Evolutionary conservation across 805 yeast species (phyloP).

Genomic region (Metschnikowia kunwiensis): DNA sequence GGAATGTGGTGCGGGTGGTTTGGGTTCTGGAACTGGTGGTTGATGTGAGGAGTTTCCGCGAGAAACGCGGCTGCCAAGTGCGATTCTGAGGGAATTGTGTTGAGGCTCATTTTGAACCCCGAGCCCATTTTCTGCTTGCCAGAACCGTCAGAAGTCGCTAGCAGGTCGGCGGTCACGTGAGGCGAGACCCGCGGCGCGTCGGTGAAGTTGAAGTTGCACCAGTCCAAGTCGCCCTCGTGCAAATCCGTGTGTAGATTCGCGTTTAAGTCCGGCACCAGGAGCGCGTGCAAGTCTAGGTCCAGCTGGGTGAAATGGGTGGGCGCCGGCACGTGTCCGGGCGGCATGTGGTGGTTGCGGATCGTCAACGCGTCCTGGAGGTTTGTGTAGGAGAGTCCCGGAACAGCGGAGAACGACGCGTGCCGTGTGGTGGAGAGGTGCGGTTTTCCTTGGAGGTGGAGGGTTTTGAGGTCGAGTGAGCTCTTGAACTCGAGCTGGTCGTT

Average conservation of each 20-base stretch:
- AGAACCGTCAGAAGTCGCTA: not conserved
- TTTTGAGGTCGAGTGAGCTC: constrained; percentile 11
- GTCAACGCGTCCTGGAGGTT: constrained; percentile 43
- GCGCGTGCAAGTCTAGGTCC: constrained; percentile 34
- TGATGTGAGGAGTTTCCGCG: constrained; percentile 19
- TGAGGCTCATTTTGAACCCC: constrained; percentile 13
- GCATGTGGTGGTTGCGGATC: constrained; percentile 35
- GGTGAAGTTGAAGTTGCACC: constrained; percentile 14
- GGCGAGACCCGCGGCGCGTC: not conserved
- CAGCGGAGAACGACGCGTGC: constrained; percentile 64
- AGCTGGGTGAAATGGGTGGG: constrained; percentile 78
- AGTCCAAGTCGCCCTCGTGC: constrained; percentile 29
- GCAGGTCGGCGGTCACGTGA: not conserved
- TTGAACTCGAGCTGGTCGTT: constrained; percentile 11
- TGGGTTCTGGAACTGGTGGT: constrained; percentile 33
- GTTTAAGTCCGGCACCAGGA: constrained; percentile 34
- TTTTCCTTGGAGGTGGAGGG: constrained; percentile 1
- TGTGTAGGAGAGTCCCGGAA: constrained; percentile 57
- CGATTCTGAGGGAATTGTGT: constrained; percentile 17
- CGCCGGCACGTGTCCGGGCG: constrained; percentile 47
- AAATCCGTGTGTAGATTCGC: constrained; percentile 34
- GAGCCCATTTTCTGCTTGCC: constrained; percentile 1
- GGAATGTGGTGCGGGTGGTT: constrained; percentile 39
- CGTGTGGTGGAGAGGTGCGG: constrained; percentile 22
- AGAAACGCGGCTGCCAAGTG: constrained; percentile 8